Evolutionary conservation across 2,329 filamentous ascomycete species (phyloP), one percentile per base, ranked within the genome.

Genomic region (Chaetoscypha palmicola): DNA sequence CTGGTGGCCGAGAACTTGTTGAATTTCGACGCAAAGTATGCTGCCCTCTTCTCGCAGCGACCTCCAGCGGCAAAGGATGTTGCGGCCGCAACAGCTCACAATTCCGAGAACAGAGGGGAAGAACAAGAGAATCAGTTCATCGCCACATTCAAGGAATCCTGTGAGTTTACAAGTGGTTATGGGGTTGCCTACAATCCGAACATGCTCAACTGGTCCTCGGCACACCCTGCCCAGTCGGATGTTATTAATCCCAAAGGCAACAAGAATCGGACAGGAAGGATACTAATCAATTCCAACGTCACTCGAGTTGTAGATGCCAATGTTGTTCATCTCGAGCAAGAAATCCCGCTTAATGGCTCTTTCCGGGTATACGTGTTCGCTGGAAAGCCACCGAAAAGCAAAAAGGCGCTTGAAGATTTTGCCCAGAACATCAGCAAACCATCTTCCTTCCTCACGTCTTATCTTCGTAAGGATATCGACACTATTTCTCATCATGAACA

Each of bases 91-190:
- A 76, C 76, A 7, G 49, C 57, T 54, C 41, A 52, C 54, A 52
- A 40, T 2, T 61, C 64, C 41, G 61, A 66, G 45, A 38, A 59
- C 3, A 40, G 45, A 1, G 52, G 48, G 4, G 59, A 62, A 3
- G 59, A 62, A 3, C 71, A 79, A 36, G 81, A 86, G 47, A 90
- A 90, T 58, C 79, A 85, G 9, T 95, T 96, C 62, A 79, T 94
- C 61, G 83, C 83, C 67, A 88, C 83, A 0, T 95, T 95, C 73
- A 95, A 95, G 64, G 86, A 86, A 45, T 80, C 81, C 22, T 95
- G 89, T 70, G 88, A 92, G 59, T 94, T 95, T 65, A 95, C 89
- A 9, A 89, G 84, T 52, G 90, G 90, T 46, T 95, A 94, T 62
- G 90, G 90, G 48, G 88, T 95, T 17, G 83, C 81, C 22, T 95